Evolutionary conservation across 345 rosid species (phyloP).

Genomic region (Eucalyptus paniculata): DNA sequence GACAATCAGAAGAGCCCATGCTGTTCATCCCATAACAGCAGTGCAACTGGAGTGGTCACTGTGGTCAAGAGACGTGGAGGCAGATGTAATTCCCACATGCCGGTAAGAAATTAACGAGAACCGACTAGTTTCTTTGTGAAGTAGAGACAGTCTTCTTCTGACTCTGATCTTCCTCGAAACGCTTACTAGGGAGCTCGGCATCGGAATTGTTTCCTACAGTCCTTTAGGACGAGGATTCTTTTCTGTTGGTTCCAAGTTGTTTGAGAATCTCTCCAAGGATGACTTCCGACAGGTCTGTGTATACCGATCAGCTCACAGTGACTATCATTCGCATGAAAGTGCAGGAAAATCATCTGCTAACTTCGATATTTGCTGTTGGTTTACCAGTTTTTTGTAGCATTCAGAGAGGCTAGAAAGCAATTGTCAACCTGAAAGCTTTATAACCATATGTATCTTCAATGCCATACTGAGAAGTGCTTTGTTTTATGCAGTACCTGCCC

Average conservation of each 20-base stretch:
- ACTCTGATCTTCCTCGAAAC: neutral
- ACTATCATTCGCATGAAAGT: neutral
- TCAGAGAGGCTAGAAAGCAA: neutral
- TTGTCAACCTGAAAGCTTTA: neutral
- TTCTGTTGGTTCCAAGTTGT: slow-evolving; percentile 45
- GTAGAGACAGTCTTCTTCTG: neutral
- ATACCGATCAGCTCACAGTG: neutral
- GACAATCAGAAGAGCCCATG: slow-evolving; percentile 71
- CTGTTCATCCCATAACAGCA: slow-evolving; percentile 68
- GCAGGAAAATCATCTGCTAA: neutral
- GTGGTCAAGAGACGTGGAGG: slow-evolving; percentile 77
- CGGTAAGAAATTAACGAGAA: neutral
- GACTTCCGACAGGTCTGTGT: slow-evolving; percentile 40
- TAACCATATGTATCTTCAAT: neutral
- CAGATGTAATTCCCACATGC: slow-evolving; percentile 42
- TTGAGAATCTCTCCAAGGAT: slow-evolving; percentile 22
- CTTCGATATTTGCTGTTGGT: neutral
- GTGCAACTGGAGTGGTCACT: slow-evolving; percentile 76
- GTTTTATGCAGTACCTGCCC: neutral
- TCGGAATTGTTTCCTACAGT: slow-evolving; percentile 64
- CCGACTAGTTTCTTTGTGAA: neutral
- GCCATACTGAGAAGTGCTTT: neutral
- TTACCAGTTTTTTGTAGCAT: neutral
- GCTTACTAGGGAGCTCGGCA: slow-evolving; percentile 54
- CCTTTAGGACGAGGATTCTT: slow-evolving; percentile 64